Base-by-base conservation (phyloP, 2,329 filamentous ascomycete genomes). In the Graphilbum sp. region DNA sequence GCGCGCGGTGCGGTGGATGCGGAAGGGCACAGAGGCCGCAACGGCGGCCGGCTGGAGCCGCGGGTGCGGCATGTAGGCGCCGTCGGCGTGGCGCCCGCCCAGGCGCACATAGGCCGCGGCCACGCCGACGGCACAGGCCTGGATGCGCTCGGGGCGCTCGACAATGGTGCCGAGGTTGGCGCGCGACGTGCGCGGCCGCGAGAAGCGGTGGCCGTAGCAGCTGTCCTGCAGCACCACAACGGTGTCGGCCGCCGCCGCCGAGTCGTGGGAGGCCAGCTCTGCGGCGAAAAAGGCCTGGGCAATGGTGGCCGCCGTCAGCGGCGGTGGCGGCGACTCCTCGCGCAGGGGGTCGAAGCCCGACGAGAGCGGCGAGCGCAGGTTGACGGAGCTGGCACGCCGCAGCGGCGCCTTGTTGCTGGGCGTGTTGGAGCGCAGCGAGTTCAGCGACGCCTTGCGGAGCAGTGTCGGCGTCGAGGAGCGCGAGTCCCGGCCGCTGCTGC, bases 151-250 rank as follows among this genome's bases (percentile, higher is more conserved):
- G 0, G 90, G 90, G 11, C 90, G 71, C 59, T 98, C 90, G 35
- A 98, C 87, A 46, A 98, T 94, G 40, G 77, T 81, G 49, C 65
- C 74, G 1, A 96, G 66, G 15, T 71, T 69, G 33, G 63, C 68
- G 49, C 79, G 79, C 18, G 75, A 79, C 1, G 85, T 79, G 48
- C 81, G 78, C 4, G 85, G 85, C 33, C 90, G 72, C 11, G 87
- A 84, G 56, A 77, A 98, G 18, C 86, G 78, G 59, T 98, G 90
- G 19, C 88, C 87, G 54, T 96, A 98, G 58, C 88, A 94, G 38
- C 81, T 78, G 60, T 98, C 90, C 50, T 96, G 86, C 2, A 98
- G 62, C 23, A 98, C 69, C 34, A 96, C 86, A 5, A 92, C 60
- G 0, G 85, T 85, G 43, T 86, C 64, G 11, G 69, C 57, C 3